These are phyloP conservation scores for Tylopilus intermedius DNA, from an alignment of 768 basidiomycete species.

Conservation along the genomic window DNA sequence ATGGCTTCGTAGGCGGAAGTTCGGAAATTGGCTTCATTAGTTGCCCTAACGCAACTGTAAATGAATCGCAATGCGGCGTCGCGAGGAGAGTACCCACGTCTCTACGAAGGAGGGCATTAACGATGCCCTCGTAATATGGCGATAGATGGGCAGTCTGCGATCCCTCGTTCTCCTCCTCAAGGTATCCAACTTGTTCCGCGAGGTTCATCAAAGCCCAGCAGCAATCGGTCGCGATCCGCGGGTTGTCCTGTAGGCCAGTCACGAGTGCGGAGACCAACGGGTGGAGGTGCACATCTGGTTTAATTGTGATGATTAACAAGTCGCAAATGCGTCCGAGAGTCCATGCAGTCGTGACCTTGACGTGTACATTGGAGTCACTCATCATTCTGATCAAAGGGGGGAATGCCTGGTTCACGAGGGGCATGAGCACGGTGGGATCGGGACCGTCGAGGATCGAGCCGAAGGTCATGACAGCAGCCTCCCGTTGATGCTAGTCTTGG, in stretches of 20 bases:
- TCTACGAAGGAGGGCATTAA: slow-evolving; percentile 81
- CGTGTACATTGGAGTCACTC: slow-evolving; percentile 75
- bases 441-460: slow-evolving; percentile 97
- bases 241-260: slow-evolving; percentile 69
- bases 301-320: slow-evolving; percentile 76
- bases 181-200: slow-evolving; percentile 79
- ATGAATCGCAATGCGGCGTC: background rate
- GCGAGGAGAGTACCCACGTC: slow-evolving; percentile 46
- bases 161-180: slow-evolving; percentile 56
- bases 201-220: slow-evolving; percentile 97
- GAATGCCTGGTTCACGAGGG: slow-evolving; percentile 90
- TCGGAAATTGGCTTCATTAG: slow-evolving; percentile 88
- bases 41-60: slow-evolving; percentile 42
- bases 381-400: slow-evolving; percentile 90
- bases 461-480: slow-evolving; percentile 98
- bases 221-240: slow-evolving; percentile 87
- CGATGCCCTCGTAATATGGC: slow-evolving; percentile 36
- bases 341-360: slow-evolving; percentile 98
- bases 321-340: slow-evolving; percentile 95
- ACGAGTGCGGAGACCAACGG: slow-evolving; percentile 81
- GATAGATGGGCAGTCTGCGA: slow-evolving; percentile 59
- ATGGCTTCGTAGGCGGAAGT: slow-evolving; percentile 97
- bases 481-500: slow-evolving; percentile 90
- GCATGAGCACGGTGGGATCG: slow-evolving; percentile 78
- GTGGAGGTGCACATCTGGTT: slow-evolving; percentile 83